Percentiles rank a stretch among this genome's conserved stretches.
Conservation (phyloP, 1,284 basidiomycete species). For the Cutaneotrichosporon dermatis region DNA sequence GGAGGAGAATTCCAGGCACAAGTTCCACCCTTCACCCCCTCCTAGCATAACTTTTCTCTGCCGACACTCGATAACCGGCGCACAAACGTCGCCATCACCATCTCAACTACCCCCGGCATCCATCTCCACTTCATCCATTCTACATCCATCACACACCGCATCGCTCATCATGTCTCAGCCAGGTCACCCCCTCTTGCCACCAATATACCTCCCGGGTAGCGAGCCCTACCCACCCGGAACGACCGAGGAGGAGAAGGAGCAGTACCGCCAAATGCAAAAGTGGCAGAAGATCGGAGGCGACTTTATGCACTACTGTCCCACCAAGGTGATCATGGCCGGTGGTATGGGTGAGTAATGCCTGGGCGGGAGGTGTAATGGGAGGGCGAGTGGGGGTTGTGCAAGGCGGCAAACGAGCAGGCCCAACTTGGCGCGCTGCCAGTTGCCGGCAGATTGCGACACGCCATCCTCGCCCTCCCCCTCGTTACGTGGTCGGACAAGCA, state of each 20-base stretch:
- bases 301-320: conserved; percentile 71
- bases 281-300: conserved; percentile 65
- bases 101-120: too few species aligned
- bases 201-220: conserved; percentile 49
- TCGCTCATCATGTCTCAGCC: not conserved
- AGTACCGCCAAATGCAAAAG: conserved; percentile 65
- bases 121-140: not conserved
- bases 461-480: too few species aligned
- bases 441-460: too few species aligned
- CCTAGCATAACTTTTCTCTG: too few species aligned
- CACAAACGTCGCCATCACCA: too few species aligned
- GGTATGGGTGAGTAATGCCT: conserved; percentile 60
- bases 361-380: not conserved
- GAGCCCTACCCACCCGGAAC: conserved; percentile 68
- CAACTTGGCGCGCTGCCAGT: too few species aligned
- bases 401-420: too few species aligned
- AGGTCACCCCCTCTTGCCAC: conserved; percentile 32
- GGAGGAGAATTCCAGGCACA: too few species aligned
- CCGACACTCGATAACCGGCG: too few species aligned
- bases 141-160: not conserved
- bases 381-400: too few species aligned
- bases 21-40: too few species aligned
- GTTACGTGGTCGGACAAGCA: too few species aligned
- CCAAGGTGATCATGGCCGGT: conserved; percentile 75
- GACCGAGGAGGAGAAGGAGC: conserved; percentile 70